These are phyloP conservation scores for Nicotiana noctiflora DNA, from an alignment of 257 asterid genomes.

Conservation along the genomic window DNA sequence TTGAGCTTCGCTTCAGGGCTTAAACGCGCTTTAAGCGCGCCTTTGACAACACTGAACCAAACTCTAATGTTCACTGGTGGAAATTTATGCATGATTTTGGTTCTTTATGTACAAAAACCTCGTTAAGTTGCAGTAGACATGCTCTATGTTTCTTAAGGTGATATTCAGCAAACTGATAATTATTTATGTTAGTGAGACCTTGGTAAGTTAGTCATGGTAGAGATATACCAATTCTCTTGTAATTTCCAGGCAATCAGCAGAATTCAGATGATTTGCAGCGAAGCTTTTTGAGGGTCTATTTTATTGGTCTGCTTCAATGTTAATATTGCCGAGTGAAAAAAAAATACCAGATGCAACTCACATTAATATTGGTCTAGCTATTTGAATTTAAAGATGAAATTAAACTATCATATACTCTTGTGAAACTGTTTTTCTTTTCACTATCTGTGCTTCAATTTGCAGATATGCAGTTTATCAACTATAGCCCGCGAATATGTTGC, in stretches of 20 bases:
- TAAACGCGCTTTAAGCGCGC: no score
- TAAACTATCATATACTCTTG: not conserved
- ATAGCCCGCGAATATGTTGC: constrained; percentile 91
- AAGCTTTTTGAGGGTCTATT: not conserved
- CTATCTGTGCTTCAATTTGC: constrained; percentile 12
- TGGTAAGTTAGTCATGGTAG: not conserved
- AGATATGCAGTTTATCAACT: constrained; percentile 94
- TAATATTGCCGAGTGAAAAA: not conserved
- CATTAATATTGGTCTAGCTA: not conserved
- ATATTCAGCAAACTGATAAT: not conserved
- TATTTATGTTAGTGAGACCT: not conserved
- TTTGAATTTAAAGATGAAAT: constrained; percentile 1
- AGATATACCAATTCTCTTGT: not conserved
- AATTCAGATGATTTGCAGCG: not conserved
- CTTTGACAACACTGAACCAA: no score
- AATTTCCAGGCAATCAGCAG: not conserved
- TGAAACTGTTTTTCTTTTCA: not conserved
- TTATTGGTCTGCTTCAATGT: not conserved
- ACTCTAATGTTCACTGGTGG: not conserved
- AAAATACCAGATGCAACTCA: not conserved
- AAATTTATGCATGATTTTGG: constrained; percentile 5
- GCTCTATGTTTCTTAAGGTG: not conserved
- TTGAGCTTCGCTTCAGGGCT: no score
- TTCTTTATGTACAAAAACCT: not conserved
- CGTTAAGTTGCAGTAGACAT: not conserved